Base-by-base conservation (phyloP, 257 asterid species). In the Fraxinus pennsylvanica region DNA sequence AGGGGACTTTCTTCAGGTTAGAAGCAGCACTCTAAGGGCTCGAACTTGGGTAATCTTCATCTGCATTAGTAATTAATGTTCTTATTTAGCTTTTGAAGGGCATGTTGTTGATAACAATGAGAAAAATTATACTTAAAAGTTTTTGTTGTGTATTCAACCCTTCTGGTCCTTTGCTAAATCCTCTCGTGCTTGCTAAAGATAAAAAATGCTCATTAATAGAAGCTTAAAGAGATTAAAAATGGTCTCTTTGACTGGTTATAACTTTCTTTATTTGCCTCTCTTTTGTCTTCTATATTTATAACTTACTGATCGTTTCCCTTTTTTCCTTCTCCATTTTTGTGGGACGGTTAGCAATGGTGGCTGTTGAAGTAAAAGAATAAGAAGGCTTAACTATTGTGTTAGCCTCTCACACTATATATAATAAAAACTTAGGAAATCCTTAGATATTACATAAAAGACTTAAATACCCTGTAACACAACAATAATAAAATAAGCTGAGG, bases 221-320 rank as follows among this genome's bases (percentile, higher is more conserved):
- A 92, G 89, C 92, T 92, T 76, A 92, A 92, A 87, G 96, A 94
- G 91, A 94, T 92, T 14, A 94, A 92, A 84, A 94, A 94, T 82
- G 97, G 96, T 92, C 63, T 6, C 74, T 78, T 75, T 25, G 35
- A 15, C 63, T 65, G 30, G 14, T 61, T 52, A 7, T 39, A 10
- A 59, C 68, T 29, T 1, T 22, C 8, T 74, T 43, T 30, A 61
- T 72, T 52, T 67, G 72, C 32, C 6, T 61, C 5, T 63, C 21
- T 17, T 17, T 52, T 45, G 41, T 38, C 17, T 79, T n/a, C 35
- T 4, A 39, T 25, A 9, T 71, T 33, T 4, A 5, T 21, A 5
- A 10, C n/a, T 50, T 3, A 29, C 19, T 29, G 8, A 12, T 67
- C 19, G 73, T 21, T 57, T 33, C 1, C 1, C 15, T 43, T 63